Base-by-base conservation (phyloP, 306 rosid species). In the Vigna radiata region DNA sequence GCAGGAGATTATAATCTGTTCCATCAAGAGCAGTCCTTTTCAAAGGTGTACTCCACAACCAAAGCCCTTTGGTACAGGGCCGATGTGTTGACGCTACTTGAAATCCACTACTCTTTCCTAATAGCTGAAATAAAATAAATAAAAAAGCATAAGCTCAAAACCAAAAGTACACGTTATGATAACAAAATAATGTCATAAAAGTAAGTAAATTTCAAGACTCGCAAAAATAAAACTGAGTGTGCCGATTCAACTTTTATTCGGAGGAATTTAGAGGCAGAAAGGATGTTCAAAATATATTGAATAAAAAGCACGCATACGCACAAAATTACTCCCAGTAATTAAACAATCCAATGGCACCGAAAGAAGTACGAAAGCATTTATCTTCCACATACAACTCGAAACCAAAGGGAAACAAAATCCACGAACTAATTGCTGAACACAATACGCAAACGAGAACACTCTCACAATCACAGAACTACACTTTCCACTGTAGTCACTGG, bases 31-130 rank as follows among this genome's bases (percentile, higher is more conserved):
- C 96, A 46, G 89, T 90, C 86, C 94, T 91, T 88, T 90, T 91
- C 81, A 94, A 78, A 33, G 98, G 97, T 31, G 90, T 73, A 83
- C 95, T 94, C 98, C 98, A 94, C 81, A 94, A 58, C 98, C 98
- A 94, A 73, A 94, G 89, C 79, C 98, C 97, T 77, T 91, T 91
- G n/a, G 98, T 94, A 86, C 96, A 94, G 8, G 98, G 98, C 41
- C 89, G 84, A 83, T 91, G 97, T 16, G 98, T 94, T 33, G 98
- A 85, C 19, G 96, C 97, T 27, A 90, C 97, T 84, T 90, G 93
- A 86, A 94, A 94, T 67, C 98, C 98, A 75, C 96, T 87, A 70
- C 96, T 89, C 76, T 91, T 90, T 69, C 97, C 98, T 64, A 94
- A 87, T 82, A 94, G 96, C 98, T 94, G 86, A 78, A 85, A 68